phyloP scores from a whole-genome alignment of 192 early-diverging fungal genomes.

The Pilaira anomala region DNA sequence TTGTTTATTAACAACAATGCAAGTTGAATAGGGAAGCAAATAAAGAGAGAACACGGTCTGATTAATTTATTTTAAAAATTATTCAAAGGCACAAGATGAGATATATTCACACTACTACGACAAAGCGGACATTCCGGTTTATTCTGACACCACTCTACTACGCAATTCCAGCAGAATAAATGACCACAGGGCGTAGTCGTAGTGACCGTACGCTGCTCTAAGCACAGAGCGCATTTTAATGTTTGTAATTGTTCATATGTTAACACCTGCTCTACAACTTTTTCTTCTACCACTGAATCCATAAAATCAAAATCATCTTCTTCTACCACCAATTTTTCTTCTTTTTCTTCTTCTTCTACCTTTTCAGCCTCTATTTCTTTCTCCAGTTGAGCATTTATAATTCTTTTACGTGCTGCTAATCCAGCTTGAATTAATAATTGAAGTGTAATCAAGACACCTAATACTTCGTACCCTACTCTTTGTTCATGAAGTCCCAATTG shows the following conservation, averaged over 20 bases:
- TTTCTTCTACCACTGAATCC: slow-evolving; percentile 21
- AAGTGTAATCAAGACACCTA: slow-evolving; percentile 77
- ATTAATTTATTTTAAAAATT: slow-evolving; percentile 46
- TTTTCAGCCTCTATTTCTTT: slow-evolving; percentile 24
- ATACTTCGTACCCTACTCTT: slow-evolving; percentile 74
- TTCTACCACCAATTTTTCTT: neutral
- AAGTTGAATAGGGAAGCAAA: no score
- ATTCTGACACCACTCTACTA: slow-evolving; percentile 87
- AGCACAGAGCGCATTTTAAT: slow-evolving; percentile 84
- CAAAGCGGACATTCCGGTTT: slow-evolving; percentile 95
- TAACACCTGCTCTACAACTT: slow-evolving; percentile 13
- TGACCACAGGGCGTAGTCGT: slow-evolving; percentile 93
- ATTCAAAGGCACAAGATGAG: slow-evolving; percentile 72
- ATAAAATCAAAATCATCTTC: slow-evolving; percentile 30
- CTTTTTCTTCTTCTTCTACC: slow-evolving; percentile 24
- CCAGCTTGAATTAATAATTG: slow-evolving; percentile 64
- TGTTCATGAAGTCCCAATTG: slow-evolving; percentile 72
- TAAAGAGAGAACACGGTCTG: no score
- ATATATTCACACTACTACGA: slow-evolving; percentile 71
- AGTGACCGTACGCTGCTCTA: slow-evolving; percentile 68
- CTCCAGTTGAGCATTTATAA: neutral
- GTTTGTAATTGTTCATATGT: slow-evolving; percentile 37
- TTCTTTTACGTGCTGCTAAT: slow-evolving; percentile 30
- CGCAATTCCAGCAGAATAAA: slow-evolving; percentile 94
- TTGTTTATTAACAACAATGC: no score